These are phyloP conservation scores for Oligophagozyma castellii DNA, from an alignment of 1,139 yeast species.

Conservation along the genomic window DNA sequence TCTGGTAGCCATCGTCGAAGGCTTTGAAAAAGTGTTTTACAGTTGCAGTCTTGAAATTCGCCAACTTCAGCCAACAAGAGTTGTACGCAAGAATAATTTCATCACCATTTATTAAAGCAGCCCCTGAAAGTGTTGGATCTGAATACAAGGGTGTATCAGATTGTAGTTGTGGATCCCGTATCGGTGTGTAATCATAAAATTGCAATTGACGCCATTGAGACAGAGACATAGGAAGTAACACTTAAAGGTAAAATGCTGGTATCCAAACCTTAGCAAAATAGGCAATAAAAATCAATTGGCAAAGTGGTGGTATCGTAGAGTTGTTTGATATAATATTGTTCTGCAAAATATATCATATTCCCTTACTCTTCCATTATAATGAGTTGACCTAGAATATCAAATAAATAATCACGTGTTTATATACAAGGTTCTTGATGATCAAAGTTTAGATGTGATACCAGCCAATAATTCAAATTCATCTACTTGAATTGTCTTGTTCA, in stretches of 20 bases:
- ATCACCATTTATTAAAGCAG: conserved; percentile 36
- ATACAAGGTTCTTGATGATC: too few species aligned
- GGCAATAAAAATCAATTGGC: background rate
- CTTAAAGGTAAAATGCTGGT: too few species aligned
- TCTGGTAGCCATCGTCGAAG: conserved; percentile 48
- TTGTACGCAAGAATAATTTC: conserved; percentile 47
- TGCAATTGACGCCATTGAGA: conserved; percentile 77
- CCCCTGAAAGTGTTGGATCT: conserved; percentile 55
- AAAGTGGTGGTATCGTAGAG: background rate
- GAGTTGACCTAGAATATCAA: too few species aligned
- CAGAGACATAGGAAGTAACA: conserved; percentile 30
- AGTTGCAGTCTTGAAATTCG: conserved; percentile 35
- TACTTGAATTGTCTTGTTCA: too few species aligned
- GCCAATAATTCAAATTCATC: too few species aligned
- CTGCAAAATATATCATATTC: too few species aligned
- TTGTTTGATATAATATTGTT: background rate
- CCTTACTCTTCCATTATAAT: too few species aligned
- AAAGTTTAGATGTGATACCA: too few species aligned
- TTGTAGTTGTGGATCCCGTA: conserved; percentile 68
- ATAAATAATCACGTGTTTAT: too few species aligned
- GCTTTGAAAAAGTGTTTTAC: conserved; percentile 42
- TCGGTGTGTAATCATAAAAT: conserved; percentile 72
- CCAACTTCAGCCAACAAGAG: conserved; percentile 42
- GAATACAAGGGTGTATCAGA: conserved; percentile 56
- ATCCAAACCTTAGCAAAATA: background rate